A percentile compares a stretch with the other conserved stretches of the same genome.
Conservation (phyloP, 768 basidiomycete species). For the Naganishia randhawae region DNA sequence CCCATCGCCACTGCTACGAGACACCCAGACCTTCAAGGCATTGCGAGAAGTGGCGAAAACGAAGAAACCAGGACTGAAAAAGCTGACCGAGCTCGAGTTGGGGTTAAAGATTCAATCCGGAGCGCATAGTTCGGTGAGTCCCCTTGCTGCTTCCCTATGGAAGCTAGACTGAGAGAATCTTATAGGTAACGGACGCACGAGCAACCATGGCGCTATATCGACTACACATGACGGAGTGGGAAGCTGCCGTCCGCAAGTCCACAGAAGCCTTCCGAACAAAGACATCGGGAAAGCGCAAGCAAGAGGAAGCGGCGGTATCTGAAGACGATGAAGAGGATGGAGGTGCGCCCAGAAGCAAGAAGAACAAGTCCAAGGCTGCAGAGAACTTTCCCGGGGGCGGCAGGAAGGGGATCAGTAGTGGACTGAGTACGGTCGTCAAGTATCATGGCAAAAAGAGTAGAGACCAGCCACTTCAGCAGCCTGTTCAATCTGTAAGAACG, state of each 20-base stretch:
- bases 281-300: conserved; percentile 14
- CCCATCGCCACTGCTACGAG: conserved; percentile 50
- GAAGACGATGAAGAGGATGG: conserved; percentile 11
- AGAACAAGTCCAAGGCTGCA: background rate
- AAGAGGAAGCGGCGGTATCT: conserved; percentile 1
- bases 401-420: conserved; percentile 12
- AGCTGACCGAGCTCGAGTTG: conserved; percentile 74
- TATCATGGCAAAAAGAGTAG: conserved; percentile 14
- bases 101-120: conserved; percentile 76
- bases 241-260: conserved; percentile 54
- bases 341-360: conserved; percentile 8
- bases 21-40: conserved; percentile 52
- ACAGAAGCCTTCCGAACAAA: conserved; percentile 43
- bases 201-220: conserved; percentile 93
- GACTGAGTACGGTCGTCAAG: conserved; percentile 16
- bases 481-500: conserved; percentile 3
- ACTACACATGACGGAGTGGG: conserved; percentile 77
- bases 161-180: background rate
- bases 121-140: conserved; percentile 81
- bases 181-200: conserved; percentile 82
- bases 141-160: background rate
- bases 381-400: conserved; percentile 16
- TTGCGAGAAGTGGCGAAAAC: conserved; percentile 60
- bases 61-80: conserved; percentile 69
- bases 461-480: background rate